Base-by-base conservation (phyloP, 441 rosid genomes). In the Erysimum cheiri region DNA sequence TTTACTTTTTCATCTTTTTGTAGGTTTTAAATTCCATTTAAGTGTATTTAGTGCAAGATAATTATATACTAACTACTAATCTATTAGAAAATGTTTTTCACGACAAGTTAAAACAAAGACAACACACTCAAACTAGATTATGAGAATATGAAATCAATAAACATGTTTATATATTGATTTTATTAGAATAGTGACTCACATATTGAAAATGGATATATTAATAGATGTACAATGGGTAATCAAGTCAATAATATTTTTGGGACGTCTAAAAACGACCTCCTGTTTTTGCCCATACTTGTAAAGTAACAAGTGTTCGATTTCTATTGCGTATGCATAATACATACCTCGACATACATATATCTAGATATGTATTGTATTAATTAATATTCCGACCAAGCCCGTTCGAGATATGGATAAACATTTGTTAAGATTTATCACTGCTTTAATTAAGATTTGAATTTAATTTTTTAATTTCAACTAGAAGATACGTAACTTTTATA, bases 381-480 rank as follows among this genome's bases (percentile, higher is more conserved):
- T 60, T 59, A 41, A 60, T 24, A 15, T 43, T 43, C 53, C n/a
- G 66, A 43, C 53, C 66, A 14, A 61, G 15, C 11, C 5, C 66
- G 10, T 39, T 43, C 15, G 37, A 43, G 37, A 60, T 60, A 41
- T 14, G 65, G 65, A 60, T 43, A 60, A 28, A 35, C 8, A 60
- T 40, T 60, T 60, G 39, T 60, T 41, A 43, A 60, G 37, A 41
- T 60, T 60, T 28, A n/a, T 26, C 37, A 40, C 26, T n/a, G 22
- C 49, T 60, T n/a, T n/a, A n/a, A n/a, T 60, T 60, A n/a, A 4
- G 52, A 60, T 41, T 26, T 58, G 3, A 58, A 22, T 58, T 2
- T 24, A 13, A 13, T 5, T 37, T 12, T 13, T 56, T 37, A 19
- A 37, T 37, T 3, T 37, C 33, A 15, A 10, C 8, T 15, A 15